Conservation (phyloP, 257 asterid genomes). For the Solanum gracilifrons region DNA sequence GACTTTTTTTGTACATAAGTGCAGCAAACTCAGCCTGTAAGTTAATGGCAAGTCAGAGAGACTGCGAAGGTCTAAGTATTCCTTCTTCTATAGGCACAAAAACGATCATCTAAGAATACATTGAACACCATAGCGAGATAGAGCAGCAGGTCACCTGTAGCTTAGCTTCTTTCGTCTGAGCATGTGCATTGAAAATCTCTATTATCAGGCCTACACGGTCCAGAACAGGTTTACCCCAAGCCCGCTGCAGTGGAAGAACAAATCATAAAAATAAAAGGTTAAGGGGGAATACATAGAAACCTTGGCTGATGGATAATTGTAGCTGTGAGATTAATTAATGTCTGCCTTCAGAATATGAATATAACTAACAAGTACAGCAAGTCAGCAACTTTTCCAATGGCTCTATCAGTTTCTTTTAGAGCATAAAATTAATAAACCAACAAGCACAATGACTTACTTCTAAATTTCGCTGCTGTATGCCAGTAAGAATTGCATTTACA, state of each 20-base stretch:
- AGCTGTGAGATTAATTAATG: neutral
- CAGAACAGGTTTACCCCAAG: slow-evolving; percentile 84
- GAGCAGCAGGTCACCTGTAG: slow-evolving; percentile 48
- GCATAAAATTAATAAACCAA: neutral
- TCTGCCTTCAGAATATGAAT: neutral
- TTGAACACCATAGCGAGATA: neutral
- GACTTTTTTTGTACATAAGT: slow-evolving; percentile 83
- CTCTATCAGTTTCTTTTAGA: neutral
- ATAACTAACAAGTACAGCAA: neutral
- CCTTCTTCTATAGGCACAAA: neutral
- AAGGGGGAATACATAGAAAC: neutral
- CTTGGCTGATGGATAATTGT: neutral
- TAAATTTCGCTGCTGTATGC: slow-evolving; percentile 84
- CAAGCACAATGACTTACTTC: slow-evolving; percentile 40
- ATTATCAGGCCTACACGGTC: slow-evolving; percentile 91
- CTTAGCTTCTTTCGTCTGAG: slow-evolving; percentile 96
- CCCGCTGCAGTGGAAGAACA: slow-evolving; percentile 28
- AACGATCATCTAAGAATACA: neutral
- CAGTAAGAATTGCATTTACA: slow-evolving; percentile 77
- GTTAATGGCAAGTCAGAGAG: neutral
- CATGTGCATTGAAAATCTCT: slow-evolving; percentile 96
- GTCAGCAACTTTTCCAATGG: neutral
- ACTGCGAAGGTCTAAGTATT: neutral
- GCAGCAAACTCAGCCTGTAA: slow-evolving; percentile 94
- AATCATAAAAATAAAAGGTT: neutral